Evolutionary conservation across 1,284 basidiomycete species (phyloP).

Genomic region (Ceratobasidium sp.): DNA sequence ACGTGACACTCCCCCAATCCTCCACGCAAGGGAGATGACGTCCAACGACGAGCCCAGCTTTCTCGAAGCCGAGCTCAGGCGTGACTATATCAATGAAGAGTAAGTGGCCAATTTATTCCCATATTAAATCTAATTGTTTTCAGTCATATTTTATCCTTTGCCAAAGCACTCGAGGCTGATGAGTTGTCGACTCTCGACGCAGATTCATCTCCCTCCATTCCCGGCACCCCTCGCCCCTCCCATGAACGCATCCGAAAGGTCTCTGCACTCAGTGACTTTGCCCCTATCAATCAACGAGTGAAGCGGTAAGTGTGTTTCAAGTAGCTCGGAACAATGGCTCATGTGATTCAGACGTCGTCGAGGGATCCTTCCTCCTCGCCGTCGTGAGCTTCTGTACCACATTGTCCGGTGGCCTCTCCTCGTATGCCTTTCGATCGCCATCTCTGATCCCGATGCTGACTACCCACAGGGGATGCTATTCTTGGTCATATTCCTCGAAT

Average conservation of each 20-base stretch:
- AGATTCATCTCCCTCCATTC: slow-evolving; percentile 49
- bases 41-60: slow-evolving; percentile 8
- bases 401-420: slow-evolving; percentile 88
- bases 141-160: slow-evolving; percentile 76
- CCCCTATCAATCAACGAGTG: slow-evolving; percentile 85
- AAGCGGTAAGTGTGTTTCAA: slow-evolving; percentile 59
- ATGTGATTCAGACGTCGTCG: slow-evolving; percentile 36
- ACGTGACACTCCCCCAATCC: slow-evolving; percentile 8
- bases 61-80: slow-evolving; percentile 30
- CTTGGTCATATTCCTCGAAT: slow-evolving; percentile 83
- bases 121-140: slow-evolving; percentile 1
- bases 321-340: not conserved
- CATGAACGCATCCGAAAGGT: slow-evolving; percentile 69
- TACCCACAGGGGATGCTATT: slow-evolving; percentile 74
- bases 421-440: slow-evolving; percentile 55
- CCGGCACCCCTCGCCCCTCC: slow-evolving; percentile 47
- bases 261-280: slow-evolving; percentile 89
- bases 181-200: slow-evolving; percentile 54
- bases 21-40: slow-evolving; percentile 13
- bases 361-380: slow-evolving; percentile 8
- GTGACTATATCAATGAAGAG: slow-evolving; percentile 75
- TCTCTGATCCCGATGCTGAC: not conserved
- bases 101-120: slow-evolving; percentile 46
- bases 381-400: slow-evolving; percentile 79
- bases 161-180: slow-evolving; percentile 70